These are phyloP conservation scores for Penicillium cataractarum DNA, from an alignment of 495 filamentous ascomycete genomes.

Conservation along the genomic window DNA sequence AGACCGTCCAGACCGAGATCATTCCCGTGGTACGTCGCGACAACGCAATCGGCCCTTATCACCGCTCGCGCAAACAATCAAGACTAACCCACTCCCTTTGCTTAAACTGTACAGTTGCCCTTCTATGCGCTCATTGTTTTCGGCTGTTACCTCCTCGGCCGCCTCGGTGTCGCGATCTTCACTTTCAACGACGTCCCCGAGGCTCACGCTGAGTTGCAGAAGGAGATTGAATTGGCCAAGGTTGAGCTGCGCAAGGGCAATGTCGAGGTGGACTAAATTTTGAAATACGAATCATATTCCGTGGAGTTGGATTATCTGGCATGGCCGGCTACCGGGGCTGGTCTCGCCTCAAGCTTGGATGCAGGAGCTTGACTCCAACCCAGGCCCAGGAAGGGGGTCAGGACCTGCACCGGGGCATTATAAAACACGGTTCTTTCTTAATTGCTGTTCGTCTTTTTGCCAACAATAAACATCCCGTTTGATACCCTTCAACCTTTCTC, in stretches of 20 bases:
- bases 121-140: constrained; percentile 92
- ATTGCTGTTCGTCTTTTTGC: constrained; percentile 21
- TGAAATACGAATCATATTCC: not conserved
- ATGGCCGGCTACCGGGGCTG: not conserved
- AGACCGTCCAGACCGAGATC: constrained; percentile 58
- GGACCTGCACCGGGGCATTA: constrained; percentile 9
- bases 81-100: constrained; percentile 1
- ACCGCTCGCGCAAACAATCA: not conserved
- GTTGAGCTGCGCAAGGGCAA: constrained; percentile 52
- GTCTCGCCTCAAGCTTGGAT: not conserved
- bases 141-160: constrained; percentile 90
- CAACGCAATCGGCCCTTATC: constrained; percentile 7
- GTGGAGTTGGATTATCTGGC: not conserved
- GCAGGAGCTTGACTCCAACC: constrained; percentile 4
- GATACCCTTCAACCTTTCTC: constrained; percentile 26
- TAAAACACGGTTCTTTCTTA: constrained; percentile 17
- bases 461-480: constrained; percentile 27
- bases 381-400: too few relatives aligned
- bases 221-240: constrained; percentile 57
- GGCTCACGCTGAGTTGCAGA: constrained; percentile 87
- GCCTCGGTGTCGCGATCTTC: constrained; percentile 86
- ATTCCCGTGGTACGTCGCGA: constrained; percentile 53
- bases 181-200: constrained; percentile 96
- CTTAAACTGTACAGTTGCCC: constrained; percentile 64
- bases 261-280: constrained; percentile 52